Evolutionary conservation across 164 flowering plant genomes (phyloP), one percentile per base, ranked within the genome.

Genomic region (Hamamelis virginiana): DNA sequence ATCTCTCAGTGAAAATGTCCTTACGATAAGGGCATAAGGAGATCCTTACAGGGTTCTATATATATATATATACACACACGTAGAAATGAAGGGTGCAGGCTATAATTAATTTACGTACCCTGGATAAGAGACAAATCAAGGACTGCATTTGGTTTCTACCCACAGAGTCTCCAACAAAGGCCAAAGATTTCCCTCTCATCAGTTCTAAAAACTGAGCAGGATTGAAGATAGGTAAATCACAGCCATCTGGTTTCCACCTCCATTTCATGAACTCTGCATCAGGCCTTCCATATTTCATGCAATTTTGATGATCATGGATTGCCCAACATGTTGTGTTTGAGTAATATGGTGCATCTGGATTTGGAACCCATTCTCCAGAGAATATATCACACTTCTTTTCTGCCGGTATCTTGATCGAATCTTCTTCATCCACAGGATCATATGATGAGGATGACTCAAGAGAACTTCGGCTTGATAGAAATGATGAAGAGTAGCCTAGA

Each of bases 101-200:
- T n/a, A n/a, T n/a, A n/a, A n/a, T n/a, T n/a, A n/a, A n/a, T n/a
- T n/a, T n/a, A n/a, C n/a, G n/a, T 83, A 91, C 96, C 83, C 89
- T 74, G 26, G 94, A 91, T 14, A 91, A 76, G 41, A 91, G 86
- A 76, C 97, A 91, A 0, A 91, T 80, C 77, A 91, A 70, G 43
- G 97, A 91, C 79, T 89, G 91, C 89, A 89, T 86, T 65, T 91
- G 97, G 78, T 91, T 91, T 62, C 97, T 84, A 0, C 71, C 87
- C 8, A 91, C 87, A 47, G 97, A 91, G 58, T 91, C 97, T 1
- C 97, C 94, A 9, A 91, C 89, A 74, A 91, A 89, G 1, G 90
- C 94, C 80, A 91, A 5, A 2, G 87, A 80, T 77, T 85, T 91
- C 33, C 76, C 90, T 68, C 86, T 75, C 1, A 89, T 72, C 16